Conservation (phyloP, 176 grass and related monocot species). For the Oryza glaberrima region DNA sequence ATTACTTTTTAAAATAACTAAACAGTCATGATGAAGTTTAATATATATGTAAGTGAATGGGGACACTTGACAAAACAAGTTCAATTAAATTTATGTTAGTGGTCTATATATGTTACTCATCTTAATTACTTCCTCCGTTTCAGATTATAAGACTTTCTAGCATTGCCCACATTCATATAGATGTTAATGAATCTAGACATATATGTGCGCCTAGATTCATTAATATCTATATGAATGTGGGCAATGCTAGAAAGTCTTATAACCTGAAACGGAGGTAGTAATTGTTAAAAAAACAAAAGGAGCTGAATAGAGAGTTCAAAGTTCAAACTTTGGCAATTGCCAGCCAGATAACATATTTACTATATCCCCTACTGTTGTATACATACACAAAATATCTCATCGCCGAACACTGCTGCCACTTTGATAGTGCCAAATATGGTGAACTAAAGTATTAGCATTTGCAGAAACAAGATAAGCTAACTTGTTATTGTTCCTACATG, state of each 20-base stretch:
- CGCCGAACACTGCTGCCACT: background rate
- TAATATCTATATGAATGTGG: no score
- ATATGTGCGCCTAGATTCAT: no score
- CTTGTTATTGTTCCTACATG: background rate
- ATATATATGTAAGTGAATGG: constrained; percentile 23
- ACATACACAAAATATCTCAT: background rate
- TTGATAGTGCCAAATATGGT: constrained; percentile 12
- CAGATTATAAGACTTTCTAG: no score
- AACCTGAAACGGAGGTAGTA: no score
- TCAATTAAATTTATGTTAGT: constrained; percentile 15
- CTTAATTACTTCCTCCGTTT: background rate
- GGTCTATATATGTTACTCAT: constrained; percentile 9
- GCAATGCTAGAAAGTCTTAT: no score
- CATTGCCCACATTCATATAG: no score
- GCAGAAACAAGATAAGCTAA: constrained; percentile 6
- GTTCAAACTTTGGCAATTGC: background rate
- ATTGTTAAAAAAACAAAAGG: background rate
- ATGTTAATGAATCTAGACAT: no score
- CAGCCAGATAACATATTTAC: background rate
- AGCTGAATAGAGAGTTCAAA: background rate
- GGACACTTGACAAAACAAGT: constrained; percentile 13
- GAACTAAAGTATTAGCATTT: background rate
- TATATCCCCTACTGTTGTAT: background rate
- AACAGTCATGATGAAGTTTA: constrained; percentile 4
- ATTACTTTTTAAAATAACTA: background rate